phyloP scores from a whole-genome alignment of 169 alveolate species.

The Theileria annulata region DNA sequence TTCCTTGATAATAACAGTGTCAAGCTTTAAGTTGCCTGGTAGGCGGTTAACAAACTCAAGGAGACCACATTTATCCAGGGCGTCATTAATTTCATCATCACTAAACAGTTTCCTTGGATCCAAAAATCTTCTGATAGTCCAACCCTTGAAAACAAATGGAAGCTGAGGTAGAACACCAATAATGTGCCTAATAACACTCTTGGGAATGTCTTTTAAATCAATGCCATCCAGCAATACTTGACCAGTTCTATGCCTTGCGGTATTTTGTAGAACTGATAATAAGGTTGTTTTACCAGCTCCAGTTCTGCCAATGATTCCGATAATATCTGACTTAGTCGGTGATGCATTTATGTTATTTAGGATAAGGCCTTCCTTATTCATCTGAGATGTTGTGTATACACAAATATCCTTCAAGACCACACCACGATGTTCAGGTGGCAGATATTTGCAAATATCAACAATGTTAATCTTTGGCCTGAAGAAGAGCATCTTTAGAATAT shows the following conservation, averaged over 20 bases:
- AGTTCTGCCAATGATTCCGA: slow-evolving; percentile 64
- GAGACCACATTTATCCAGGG: slow-evolving; percentile 45
- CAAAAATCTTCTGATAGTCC: slow-evolving; percentile 59
- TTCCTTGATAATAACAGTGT: slow-evolving; percentile 30
- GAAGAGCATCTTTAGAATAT: not conserved
- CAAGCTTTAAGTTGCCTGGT: slow-evolving; percentile 16
- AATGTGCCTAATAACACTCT: slow-evolving; percentile 21
- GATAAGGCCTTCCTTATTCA: too few relatives aligned
- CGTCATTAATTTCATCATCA: slow-evolving; percentile 38
- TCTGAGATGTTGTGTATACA: slow-evolving; percentile 4
- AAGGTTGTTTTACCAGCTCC: slow-evolving; percentile 67
- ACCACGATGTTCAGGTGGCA: slow-evolving; percentile 19
- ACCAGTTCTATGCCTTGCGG: slow-evolving; percentile 36
- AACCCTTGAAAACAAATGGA: slow-evolving; percentile 51
- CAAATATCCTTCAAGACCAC: slow-evolving; percentile 1
- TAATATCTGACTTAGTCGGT: slow-evolving; percentile 29
- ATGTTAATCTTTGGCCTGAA: slow-evolving; percentile 7
- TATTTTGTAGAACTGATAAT: slow-evolving; percentile 32
- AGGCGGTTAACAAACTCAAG: slow-evolving; percentile 23
- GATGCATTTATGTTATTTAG: slow-evolving; percentile 27
- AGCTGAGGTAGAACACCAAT: slow-evolving; percentile 57
- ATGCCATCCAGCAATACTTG: slow-evolving; percentile 61
- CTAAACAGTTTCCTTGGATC: slow-evolving; percentile 54
- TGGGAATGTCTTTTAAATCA: slow-evolving; percentile 47
- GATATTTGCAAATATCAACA: too few relatives aligned